Percentiles rank a stretch among this genome's conserved stretches.
Conservation (phyloP, 2,329 filamentous ascomycete species). For the Ophiostoma ips region DNA sequence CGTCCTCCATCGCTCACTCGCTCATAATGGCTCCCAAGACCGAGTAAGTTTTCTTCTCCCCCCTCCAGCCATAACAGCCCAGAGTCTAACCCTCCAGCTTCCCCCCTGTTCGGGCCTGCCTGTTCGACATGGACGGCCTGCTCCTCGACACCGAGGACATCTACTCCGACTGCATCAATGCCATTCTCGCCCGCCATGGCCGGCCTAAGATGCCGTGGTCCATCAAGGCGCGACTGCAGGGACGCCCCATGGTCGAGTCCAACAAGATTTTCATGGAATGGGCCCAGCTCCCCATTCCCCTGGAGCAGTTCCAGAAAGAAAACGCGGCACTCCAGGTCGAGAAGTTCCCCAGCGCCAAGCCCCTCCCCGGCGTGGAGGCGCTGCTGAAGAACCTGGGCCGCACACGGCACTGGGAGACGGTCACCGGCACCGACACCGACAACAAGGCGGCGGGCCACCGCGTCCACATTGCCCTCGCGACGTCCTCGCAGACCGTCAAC, state of each 20-base stretch:
- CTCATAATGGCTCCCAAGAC: slow-evolving; percentile 19
- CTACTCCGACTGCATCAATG: slow-evolving; percentile 75
- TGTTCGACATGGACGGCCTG: slow-evolving; percentile 98
- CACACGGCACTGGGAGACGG: slow-evolving; percentile 34
- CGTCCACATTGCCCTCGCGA: slow-evolving; percentile 77
- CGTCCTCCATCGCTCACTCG: not conserved
- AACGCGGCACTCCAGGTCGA: slow-evolving; percentile 50
- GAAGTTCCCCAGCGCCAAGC: slow-evolving; percentile 59
- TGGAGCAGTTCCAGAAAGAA: slow-evolving; percentile 49
- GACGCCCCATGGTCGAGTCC: slow-evolving; percentile 39
- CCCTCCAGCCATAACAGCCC: not conserved
- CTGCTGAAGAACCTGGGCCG: slow-evolving; percentile 49
- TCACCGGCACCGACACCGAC: slow-evolving; percentile 6
- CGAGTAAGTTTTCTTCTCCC: slow-evolving; percentile 16
- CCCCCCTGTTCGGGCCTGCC: slow-evolving; percentile 71
- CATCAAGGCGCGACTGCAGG: slow-evolving; percentile 75
- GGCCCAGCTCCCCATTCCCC: slow-evolving; percentile 69
- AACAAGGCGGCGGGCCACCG: slow-evolving; percentile 15
- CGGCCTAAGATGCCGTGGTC: slow-evolving; percentile 73
- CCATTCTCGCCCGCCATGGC: slow-evolving; percentile 61
- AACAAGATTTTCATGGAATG: slow-evolving; percentile 53
- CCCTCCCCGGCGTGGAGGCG: slow-evolving; percentile 62
- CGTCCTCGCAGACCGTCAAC: slow-evolving; percentile 58
- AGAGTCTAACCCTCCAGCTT: slow-evolving; percentile 29
- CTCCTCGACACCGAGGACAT: slow-evolving; percentile 85